A percentile compares a stretch with the other conserved stretches of the same genome.
These are phyloP conservation scores for Aspergillus haitiensis DNA, from an alignment of 495 filamentous ascomycete genomes.

Conservation along the genomic window DNA sequence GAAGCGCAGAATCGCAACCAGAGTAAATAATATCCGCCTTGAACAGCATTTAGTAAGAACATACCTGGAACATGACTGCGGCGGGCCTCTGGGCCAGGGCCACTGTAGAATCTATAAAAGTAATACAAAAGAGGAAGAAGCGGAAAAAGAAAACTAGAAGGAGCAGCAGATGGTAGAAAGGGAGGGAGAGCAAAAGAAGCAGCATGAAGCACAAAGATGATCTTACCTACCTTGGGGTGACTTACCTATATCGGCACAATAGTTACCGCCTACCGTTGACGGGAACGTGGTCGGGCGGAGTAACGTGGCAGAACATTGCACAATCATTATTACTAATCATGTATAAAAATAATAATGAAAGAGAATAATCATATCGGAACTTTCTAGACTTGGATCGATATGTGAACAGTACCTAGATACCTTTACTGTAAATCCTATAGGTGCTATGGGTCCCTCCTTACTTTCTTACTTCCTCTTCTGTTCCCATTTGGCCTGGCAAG, in stretches of 20 bases:
- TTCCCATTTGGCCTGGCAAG: no score
- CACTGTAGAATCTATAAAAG: constrained; percentile 30
- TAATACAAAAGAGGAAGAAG: constrained; percentile 25
- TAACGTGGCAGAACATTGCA: no score
- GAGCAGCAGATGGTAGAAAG: constrained; percentile 24
- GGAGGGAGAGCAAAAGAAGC: constrained; percentile 27
- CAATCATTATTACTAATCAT: no score
- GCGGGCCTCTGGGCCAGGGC: constrained; percentile 36
- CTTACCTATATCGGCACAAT: no score
- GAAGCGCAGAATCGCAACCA: constrained; percentile 1
- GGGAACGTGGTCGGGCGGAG: not conserved
- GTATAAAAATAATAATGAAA: no score
- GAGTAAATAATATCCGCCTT: constrained; percentile 12
- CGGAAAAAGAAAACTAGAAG: constrained; percentile 22
- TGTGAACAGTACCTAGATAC: no score
- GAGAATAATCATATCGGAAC: no score
- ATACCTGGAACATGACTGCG: constrained; percentile 53
- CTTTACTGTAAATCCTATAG: no score
- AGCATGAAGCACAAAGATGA: constrained; percentile 21
- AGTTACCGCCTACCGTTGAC: not conserved
- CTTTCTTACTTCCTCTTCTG: no score
- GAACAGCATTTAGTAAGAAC: constrained; percentile 3
- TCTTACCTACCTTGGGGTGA: not conserved
- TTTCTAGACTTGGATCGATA: no score
- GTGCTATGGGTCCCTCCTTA: no score